These are phyloP conservation scores for Corrigiola litoralis DNA, from an alignment of 179 eudicot species.

Conservation along the genomic window DNA sequence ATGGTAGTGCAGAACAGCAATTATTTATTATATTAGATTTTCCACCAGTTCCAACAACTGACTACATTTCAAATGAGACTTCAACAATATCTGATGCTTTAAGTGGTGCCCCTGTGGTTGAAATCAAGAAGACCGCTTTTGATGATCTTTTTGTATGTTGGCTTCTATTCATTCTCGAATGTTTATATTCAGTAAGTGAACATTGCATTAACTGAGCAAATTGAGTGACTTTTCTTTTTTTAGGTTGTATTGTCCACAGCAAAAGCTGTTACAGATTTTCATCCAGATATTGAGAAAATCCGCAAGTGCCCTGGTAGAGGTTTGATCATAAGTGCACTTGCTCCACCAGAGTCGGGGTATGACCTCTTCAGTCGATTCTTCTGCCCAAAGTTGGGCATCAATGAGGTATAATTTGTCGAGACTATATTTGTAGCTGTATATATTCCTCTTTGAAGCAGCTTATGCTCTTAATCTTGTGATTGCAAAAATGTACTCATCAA, in stretches of 20 bases:
- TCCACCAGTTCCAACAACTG: slow-evolving; percentile 39
- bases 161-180: background rate
- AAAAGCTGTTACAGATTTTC: slow-evolving; percentile 40
- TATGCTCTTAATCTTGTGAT: background rate
- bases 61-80: slow-evolving; percentile 30
- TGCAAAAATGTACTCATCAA: no score
- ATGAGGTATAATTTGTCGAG: slow-evolving; percentile 50
- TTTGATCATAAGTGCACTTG: slow-evolving; percentile 50
- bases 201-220: background rate
- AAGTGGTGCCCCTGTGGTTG: slow-evolving; percentile 32
- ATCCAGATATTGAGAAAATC: slow-evolving; percentile 54
- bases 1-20: slow-evolving; percentile 15
- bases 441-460: background rate
- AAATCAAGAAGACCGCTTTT: slow-evolving; percentile 41
- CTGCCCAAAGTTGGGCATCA: slow-evolving; percentile 55
- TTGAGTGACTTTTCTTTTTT: background rate
- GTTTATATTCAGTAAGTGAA: background rate
- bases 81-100: slow-evolving; percentile 33
- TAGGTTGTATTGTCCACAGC: slow-evolving; percentile 69
- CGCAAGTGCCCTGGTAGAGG: slow-evolving; percentile 61
- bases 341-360: slow-evolving; percentile 58
- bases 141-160: slow-evolving; percentile 50
- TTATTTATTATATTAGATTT: slow-evolving; percentile 52
- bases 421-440: background rate
- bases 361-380: slow-evolving; percentile 77